Evolutionary conservation across 306 rosid genomes (phyloP).

Genomic region (Rubus idaeus): DNA sequence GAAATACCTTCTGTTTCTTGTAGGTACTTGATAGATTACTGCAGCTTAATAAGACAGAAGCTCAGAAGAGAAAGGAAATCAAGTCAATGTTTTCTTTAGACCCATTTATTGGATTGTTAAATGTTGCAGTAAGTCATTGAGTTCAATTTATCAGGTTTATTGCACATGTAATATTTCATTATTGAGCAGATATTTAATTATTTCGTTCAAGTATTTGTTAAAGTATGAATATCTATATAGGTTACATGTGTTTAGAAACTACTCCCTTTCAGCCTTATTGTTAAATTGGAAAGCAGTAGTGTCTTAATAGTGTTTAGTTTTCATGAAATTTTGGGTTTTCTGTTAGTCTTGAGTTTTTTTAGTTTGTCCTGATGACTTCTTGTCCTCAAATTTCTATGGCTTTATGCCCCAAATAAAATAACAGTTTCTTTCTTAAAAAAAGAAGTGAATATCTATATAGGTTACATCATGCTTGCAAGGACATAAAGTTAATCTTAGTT

Average conservation of each 20-base stretch:
- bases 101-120: constrained; percentile 74
- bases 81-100: constrained; percentile 34
- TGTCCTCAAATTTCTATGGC: too few species aligned
- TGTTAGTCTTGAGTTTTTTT: too few species aligned
- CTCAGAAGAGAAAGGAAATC: constrained; percentile 23
- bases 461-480: not conserved
- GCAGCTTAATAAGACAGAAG: constrained; percentile 37
- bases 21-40: constrained; percentile 77
- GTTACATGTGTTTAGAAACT: not conserved
- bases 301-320: too few species aligned
- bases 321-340: too few species aligned
- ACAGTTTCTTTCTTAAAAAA: too few species aligned
- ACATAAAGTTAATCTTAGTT: not conserved
- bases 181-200: too few species aligned
- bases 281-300: too few species aligned
- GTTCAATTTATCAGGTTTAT: not conserved
- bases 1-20: constrained; percentile 27
- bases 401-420: too few species aligned
- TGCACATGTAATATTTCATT: too few species aligned
- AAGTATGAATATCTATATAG: not conserved
- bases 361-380: too few species aligned
- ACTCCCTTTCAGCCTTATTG: too few species aligned
- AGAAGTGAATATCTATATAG: not conserved
- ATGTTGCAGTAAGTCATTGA: constrained; percentile 73
- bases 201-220: too few species aligned